A percentile compares a stretch with the other conserved stretches of the same genome.
Conservation (phyloP, 1,139 yeast species). For the Debaryomyces coudertii region DNA sequence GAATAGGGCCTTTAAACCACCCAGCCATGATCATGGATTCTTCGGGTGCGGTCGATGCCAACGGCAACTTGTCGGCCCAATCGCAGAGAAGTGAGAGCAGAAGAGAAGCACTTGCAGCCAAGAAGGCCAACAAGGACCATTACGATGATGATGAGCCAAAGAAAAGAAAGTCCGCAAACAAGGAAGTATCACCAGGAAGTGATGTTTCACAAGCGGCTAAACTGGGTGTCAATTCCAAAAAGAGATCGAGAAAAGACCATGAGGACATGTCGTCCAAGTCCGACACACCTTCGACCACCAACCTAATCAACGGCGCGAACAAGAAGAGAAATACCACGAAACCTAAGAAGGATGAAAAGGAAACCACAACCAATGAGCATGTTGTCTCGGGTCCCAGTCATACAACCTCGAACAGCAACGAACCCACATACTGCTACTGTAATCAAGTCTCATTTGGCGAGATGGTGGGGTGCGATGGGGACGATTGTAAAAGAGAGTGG, state of each 20-base stretch:
- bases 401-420: slow-evolving; percentile 31
- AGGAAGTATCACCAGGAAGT: slow-evolving; percentile 9
- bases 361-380: neutral
- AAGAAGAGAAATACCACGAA: slow-evolving; percentile 31
- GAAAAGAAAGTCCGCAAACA: slow-evolving; percentile 13
- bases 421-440: slow-evolving; percentile 93
- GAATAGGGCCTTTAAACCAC: slow-evolving; percentile 79
- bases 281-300: slow-evolving; percentile 21
- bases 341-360: slow-evolving; percentile 35
- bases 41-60: slow-evolving; percentile 37
- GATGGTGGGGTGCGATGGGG: slow-evolving; percentile 99
- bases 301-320: slow-evolving; percentile 11
- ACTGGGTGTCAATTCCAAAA: slow-evolving; percentile 17
- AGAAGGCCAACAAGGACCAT: slow-evolving; percentile 55
- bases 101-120: slow-evolving; percentile 91
- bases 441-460: slow-evolving; percentile 97
- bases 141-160: slow-evolving; percentile 32
- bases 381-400: slow-evolving; percentile 4
- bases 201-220: slow-evolving; percentile 7
- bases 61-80: slow-evolving; percentile 59
- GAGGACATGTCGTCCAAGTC: slow-evolving; percentile 21
- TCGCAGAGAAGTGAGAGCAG: slow-evolving; percentile 79
- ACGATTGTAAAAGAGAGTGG: slow-evolving; percentile 92
- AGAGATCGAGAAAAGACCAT: slow-evolving; percentile 25
- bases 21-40: slow-evolving; percentile 80